Evolutionary conservation across 1,284 basidiomycete genomes (phyloP).

Genomic region (Leucoagaricus sp.): DNA sequence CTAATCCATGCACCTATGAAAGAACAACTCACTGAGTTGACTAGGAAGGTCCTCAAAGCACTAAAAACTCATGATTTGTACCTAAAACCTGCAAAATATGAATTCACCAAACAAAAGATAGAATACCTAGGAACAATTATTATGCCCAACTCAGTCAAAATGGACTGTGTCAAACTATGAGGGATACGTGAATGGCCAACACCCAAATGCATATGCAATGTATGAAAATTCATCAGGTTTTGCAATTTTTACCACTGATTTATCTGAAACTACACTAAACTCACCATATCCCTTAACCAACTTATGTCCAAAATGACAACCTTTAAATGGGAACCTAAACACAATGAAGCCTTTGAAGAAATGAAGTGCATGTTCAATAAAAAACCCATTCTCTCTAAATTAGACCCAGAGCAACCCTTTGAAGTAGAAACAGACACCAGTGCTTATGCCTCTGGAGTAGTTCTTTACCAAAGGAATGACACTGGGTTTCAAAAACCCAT

Average conservation of each 20-base stretch:
- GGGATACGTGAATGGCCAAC: background rate
- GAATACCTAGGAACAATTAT: background rate
- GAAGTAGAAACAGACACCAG: too few relatives aligned
- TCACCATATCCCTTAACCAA: too few relatives aligned
- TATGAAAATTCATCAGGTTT: background rate
- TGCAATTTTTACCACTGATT: conserved; percentile 35
- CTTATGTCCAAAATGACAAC: too few relatives aligned
- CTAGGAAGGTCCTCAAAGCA: background rate
- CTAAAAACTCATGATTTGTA: conserved; percentile 2
- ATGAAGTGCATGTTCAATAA: too few relatives aligned
- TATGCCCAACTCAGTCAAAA: background rate
- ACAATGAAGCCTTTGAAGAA: too few relatives aligned
- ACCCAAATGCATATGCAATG: background rate
- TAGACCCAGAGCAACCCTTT: too few relatives aligned
- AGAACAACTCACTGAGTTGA: conserved; percentile 7
- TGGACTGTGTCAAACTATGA: background rate
- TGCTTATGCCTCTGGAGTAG: too few relatives aligned
- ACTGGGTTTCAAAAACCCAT: conserved; percentile 41
- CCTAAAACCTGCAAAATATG: background rate
- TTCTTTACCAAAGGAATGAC: too few relatives aligned
- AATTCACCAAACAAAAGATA: background rate
- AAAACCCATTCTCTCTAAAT: too few relatives aligned
- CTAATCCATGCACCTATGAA: too few relatives aligned
- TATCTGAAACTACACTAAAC: conserved; percentile 46
- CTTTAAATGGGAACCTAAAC: too few relatives aligned